Conservation (phyloP, 768 basidiomycete species). For the Cyclocybe cylindracea region DNA sequence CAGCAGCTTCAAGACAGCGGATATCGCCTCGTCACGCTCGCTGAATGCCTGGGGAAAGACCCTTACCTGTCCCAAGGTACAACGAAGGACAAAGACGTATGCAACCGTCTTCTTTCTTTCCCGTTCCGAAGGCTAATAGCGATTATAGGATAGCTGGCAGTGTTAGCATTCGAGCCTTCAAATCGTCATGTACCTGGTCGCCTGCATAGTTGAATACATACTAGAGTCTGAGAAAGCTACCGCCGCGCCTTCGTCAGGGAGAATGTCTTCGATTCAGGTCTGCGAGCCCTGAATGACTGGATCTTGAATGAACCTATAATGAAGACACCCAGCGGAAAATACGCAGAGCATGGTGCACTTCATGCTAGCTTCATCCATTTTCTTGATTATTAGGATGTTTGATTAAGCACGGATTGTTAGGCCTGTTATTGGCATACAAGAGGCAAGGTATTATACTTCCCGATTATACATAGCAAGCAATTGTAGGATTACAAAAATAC, state of each 20-base stretch:
- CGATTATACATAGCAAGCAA: neutral
- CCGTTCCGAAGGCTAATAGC: neutral
- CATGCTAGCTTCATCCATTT: too few relatives aligned
- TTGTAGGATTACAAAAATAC: neutral
- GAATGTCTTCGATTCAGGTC: too few relatives aligned
- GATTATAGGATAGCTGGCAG: constrained; percentile 9
- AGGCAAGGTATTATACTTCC: neutral
- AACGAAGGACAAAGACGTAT: constrained; percentile 30
- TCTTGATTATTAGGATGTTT: too few relatives aligned
- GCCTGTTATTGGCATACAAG: neutral
- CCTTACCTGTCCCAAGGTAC: constrained; percentile 33
- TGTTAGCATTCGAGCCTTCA: neutral
- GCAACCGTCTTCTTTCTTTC: constrained; percentile 11
- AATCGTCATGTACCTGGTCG: too few relatives aligned
- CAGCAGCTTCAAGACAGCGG: constrained; percentile 33
- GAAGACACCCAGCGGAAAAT: too few relatives aligned
- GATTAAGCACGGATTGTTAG: too few relatives aligned
- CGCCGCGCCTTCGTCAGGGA: too few relatives aligned
- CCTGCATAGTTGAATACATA: too few relatives aligned
- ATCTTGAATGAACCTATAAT: too few relatives aligned
- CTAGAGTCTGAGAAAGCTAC: too few relatives aligned
- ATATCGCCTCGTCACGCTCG: constrained; percentile 43
- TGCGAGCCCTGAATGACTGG: too few relatives aligned
- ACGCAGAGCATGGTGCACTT: too few relatives aligned
- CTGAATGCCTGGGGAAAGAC: constrained; percentile 38